Evolutionary conservation across 2,329 filamentous ascomycete species (phyloP), one percentile per base, ranked within the genome.

Genomic region (Clarireedia sp.): DNA sequence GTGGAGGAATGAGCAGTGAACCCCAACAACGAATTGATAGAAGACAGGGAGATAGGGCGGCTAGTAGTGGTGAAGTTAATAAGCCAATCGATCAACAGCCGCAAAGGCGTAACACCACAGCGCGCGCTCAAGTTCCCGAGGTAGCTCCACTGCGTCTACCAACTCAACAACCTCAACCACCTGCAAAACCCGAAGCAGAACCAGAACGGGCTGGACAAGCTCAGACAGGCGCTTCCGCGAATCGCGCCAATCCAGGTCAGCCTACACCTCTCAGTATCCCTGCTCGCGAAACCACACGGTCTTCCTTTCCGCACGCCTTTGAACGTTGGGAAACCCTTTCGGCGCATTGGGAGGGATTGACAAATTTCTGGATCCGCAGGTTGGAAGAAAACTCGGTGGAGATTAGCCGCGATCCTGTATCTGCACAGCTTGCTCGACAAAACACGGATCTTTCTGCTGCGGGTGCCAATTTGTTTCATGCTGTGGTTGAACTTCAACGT

Each of bases 381-480:
- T 77, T 99, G 7, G 89, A 99, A 71, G 85, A 94, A 68, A 96
- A 96, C 68, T 87, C 88, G 26, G 85, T 90, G 53, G 90, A 96
- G 62, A 81, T 96, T 40, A 85, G 87, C 61, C 79, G 85, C 12
- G 89, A 95, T 63, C 89, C 92, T 0, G 74, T 97, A 24, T 90
- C 86, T 47, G 85, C 91, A 58, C 91, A 96, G 67, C 82, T 97
- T 66, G 89, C 90, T 10, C 85, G 94, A 33, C 94, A 99, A 69
- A 92, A 99, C 52, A 96, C 90, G 0, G 94, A 99, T 69, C 78
- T 99, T n/a, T 96, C 94, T 24, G 94, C 94, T 7, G 94, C 94
- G 0, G 94, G 94, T 12, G 94, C 94, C 5, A 99, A 99, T 64
- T 78, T 99, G 0, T 99, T 99, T 70, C 94, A 99, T 69, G 94